Percentiles rank a stretch among this genome's conserved stretches.
Conservation (phyloP, 345 rosid species). For the Lepidium aucheri region DNA sequence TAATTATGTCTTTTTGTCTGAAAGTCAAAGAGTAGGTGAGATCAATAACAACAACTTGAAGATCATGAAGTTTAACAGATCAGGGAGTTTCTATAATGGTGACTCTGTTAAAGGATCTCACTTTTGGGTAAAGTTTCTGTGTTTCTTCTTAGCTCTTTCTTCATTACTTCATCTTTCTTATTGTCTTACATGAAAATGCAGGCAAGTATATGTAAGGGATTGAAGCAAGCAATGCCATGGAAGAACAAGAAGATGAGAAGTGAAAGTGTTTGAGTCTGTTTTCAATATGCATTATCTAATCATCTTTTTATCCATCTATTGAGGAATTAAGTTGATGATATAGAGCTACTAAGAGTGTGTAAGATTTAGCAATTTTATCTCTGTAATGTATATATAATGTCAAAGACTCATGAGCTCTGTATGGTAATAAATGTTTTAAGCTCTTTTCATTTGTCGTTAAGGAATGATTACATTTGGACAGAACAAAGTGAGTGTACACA, state of each 20-base stretch:
- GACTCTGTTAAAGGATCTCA: conserved; percentile 37
- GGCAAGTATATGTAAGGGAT: conserved; percentile 51
- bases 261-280: conserved; percentile 19
- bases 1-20: conserved; percentile 51
- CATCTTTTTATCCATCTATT: conserved; percentile 1
- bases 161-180: background rate
- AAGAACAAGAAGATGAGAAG: conserved; percentile 43
- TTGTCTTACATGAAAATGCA: conserved; percentile 23
- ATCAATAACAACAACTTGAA: conserved; percentile 20
- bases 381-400: conserved; percentile 5
- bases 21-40: conserved; percentile 30
- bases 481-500: conserved; percentile 16
- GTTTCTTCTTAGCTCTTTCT: background rate
- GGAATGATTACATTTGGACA: conserved; percentile 3
- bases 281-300: background rate
- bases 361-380: conserved; percentile 8
- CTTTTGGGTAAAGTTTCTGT: conserved; percentile 54
- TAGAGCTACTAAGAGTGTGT: conserved; percentile 5
- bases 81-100: conserved; percentile 33
- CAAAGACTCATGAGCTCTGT: conserved; percentile 10
- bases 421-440: conserved; percentile 7
- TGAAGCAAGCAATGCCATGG: conserved; percentile 67
- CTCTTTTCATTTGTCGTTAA: background rate
- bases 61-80: conserved; percentile 33
- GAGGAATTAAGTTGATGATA: background rate